A percentile compares a stretch with the other conserved stretches of the same genome.
Conservation (phyloP, 1,139 yeast genomes). For the Kodamaea fungicola region DNA sequence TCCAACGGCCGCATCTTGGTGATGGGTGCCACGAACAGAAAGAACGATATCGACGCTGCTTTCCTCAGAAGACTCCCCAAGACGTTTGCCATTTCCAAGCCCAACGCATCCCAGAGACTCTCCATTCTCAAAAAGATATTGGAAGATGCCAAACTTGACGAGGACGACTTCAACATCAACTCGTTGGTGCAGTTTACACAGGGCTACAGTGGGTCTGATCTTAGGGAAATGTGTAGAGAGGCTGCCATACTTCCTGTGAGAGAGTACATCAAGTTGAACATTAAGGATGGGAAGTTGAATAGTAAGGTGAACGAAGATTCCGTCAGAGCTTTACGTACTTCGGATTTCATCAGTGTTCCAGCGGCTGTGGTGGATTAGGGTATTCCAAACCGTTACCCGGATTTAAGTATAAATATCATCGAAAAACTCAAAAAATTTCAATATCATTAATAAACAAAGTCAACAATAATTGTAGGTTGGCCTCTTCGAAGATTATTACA, state of each 20-base stretch:
- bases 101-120: slow-evolving; percentile 63
- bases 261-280: slow-evolving; percentile 63
- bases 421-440: background rate
- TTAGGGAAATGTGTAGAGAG: slow-evolving; percentile 86
- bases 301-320: slow-evolving; percentile 25
- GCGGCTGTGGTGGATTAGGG: slow-evolving; percentile 29
- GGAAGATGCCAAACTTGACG: slow-evolving; percentile 59
- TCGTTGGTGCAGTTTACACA: slow-evolving; percentile 60
- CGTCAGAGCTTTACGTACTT: slow-evolving; percentile 44
- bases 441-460: background rate
- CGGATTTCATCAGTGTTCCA: slow-evolving; percentile 44
- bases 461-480: slow-evolving; percentile 21
- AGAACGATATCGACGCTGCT: slow-evolving; percentile 88
- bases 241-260: slow-evolving; percentile 90
- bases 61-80: slow-evolving; percentile 92
- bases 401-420: background rate
- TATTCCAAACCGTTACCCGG: slow-evolving; percentile 4
- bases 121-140: slow-evolving; percentile 67
- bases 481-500: slow-evolving; percentile 70
- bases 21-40: slow-evolving; percentile 93
- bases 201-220: slow-evolving; percentile 87
- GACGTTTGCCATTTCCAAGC: slow-evolving; percentile 75
- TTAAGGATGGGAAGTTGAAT: slow-evolving; percentile 42
- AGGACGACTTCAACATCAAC: slow-evolving; percentile 55
- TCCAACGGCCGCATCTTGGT: slow-evolving; percentile 78